Conservation (phyloP, 2,329 filamentous ascomycete genomes). For the Ophiostoma perfectum region DNA sequence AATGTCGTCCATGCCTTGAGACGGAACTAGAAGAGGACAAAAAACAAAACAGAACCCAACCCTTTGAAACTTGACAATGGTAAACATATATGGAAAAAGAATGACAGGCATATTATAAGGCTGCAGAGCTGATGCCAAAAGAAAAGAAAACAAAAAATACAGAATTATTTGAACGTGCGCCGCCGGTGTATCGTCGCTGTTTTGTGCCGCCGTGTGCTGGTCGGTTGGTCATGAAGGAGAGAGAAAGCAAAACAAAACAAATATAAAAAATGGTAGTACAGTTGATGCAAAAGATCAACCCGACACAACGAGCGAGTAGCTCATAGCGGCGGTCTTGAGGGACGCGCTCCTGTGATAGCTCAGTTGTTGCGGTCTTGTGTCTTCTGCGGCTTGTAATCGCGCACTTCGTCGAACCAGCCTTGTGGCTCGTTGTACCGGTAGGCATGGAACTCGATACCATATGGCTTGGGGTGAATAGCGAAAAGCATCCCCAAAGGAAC, state of each 20-base stretch:
- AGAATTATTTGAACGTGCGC: background rate
- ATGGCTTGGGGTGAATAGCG: constrained; percentile 93
- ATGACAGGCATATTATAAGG: background rate
- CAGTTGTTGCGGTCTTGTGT: constrained; percentile 42
- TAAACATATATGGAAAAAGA: background rate
- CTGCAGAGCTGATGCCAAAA: background rate
- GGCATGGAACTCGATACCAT: constrained; percentile 93
- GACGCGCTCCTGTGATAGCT: background rate
- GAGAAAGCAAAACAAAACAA: background rate
- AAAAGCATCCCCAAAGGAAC: constrained; percentile 92
- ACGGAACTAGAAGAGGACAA: background rate
- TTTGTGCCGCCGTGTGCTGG: background rate
- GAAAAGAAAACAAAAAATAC: background rate
- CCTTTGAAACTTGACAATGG: background rate
- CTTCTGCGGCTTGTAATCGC: constrained; percentile 71
- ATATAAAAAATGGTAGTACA: background rate
- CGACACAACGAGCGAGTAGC: background rate
- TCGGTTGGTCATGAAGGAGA: background rate
- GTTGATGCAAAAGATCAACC: background rate
- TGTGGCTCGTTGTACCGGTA: constrained; percentile 78
- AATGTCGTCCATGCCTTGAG: background rate
- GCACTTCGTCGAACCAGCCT: constrained; percentile 78
- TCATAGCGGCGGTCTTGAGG: too few species aligned
- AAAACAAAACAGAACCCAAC: background rate
- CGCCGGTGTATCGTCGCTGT: background rate